Base-by-base conservation (phyloP, 208 protist genomes). In the Leishmania major region DNA sequence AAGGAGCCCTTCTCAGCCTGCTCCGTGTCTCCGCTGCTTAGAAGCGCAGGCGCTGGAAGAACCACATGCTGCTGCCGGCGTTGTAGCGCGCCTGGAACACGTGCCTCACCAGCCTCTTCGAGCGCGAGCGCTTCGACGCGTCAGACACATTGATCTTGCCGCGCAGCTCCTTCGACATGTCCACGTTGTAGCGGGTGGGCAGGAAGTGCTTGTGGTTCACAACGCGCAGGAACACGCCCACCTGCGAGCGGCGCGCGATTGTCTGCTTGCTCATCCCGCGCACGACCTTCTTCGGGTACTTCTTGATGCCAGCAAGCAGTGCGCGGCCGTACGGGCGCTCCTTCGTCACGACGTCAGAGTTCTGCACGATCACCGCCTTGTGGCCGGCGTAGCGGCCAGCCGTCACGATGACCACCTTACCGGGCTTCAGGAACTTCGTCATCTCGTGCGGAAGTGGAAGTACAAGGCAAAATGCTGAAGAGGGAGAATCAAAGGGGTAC, bases 181-280 rank as follows among this genome's bases (percentile, higher is more conserved):
- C 94, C 88, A 98, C 91, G 94, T 98, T 96, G 90, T 98, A 99
- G 87, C 99, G 93, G 72, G 99, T 99, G 77, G 99, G 98, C 93
- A 99, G 98, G 85, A 99, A 92, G 96, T 99, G 99, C 90, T 97
- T 98, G 97, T 99, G 98, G 97, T 99, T 99, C 91, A 99, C 91
- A 55, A 99, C 91, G 90, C 99, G 99, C 80, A 99, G 92, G 93
- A 99, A 99, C 86, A 98, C 95, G 84, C 92, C 96, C 60, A 99
- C 90, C 81, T 93, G 90, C 75, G 97, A 98, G 86, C 98, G 92
- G 88, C 96, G 94, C 53, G 91, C 80, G 72, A 99, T 97, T 51
- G 89, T 92, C 85, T 98, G 98, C 92, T 98, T 94, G 89, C 88
- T 93, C 99, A 99, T 99, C 57, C 90, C 86, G 82, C 95, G 97